Percentiles rank a stretch among this genome's conserved stretches.
Conservation (phyloP, 371 early-diverging fungal species). For the Syncephalis fuscata region DNA sequence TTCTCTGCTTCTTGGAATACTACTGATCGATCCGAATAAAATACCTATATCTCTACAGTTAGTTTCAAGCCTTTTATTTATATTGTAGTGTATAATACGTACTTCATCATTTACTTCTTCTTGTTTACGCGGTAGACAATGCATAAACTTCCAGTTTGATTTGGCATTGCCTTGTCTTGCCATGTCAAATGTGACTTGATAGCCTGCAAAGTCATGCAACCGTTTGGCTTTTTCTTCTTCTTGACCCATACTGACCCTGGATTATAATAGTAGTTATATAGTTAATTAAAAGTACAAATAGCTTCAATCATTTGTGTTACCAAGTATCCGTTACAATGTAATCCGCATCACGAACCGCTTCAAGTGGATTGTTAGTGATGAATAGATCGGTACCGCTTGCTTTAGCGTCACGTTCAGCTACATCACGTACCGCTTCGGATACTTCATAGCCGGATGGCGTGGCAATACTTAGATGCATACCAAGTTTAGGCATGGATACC, state of each 20-base stretch:
- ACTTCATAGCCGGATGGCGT: constrained; percentile 68
- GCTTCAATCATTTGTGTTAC: constrained; percentile 16
- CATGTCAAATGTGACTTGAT: constrained; percentile 71
- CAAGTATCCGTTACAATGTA: constrained; percentile 93
- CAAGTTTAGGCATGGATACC: constrained; percentile 74
- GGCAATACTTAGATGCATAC: constrained; percentile 64
- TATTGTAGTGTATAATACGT: neutral
- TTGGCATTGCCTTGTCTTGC: constrained; percentile 58
- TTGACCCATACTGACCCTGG: constrained; percentile 88
- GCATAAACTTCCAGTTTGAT: constrained; percentile 85
- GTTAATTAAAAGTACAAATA: too few relatives aligned
- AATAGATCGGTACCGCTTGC: constrained; percentile 28
- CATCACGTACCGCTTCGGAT: constrained; percentile 44
- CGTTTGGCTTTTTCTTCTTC: constrained; percentile 77
- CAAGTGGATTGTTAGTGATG: constrained; percentile 46
- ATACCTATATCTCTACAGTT: constrained; percentile 26
- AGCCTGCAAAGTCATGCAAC: constrained; percentile 67
- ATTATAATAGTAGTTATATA: neutral
- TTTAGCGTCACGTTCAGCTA: constrained; percentile 28
- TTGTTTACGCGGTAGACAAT: constrained; percentile 87
- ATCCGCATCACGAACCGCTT: constrained; percentile 67
- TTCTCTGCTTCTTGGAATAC: constrained; percentile 96
- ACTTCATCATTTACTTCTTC: constrained; percentile 93
- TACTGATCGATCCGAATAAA: constrained; percentile 76
- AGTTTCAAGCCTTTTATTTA: neutral